phyloP scores from a whole-genome alignment of 2,329 filamentous ascomycete species.

The Aspergillus pseudoviridinutans region DNA sequence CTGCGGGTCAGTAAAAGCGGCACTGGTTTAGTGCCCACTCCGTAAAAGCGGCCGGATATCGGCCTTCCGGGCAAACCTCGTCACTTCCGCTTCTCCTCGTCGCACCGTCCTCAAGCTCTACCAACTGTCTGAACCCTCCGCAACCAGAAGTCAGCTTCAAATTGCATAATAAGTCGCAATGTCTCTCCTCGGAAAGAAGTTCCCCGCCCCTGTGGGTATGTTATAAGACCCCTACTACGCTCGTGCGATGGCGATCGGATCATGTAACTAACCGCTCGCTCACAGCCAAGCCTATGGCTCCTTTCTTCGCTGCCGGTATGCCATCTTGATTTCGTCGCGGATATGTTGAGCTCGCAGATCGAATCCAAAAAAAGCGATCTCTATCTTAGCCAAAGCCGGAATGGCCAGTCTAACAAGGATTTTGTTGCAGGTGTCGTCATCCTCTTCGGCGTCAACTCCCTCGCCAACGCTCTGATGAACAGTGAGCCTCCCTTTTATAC shows the following conservation, averaged over 20 bases:
- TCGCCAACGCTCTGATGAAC: conserved; percentile 70
- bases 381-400: background rate
- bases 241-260: conserved; percentile 8
- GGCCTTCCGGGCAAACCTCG: conserved; percentile 36
- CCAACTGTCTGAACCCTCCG: conserved; percentile 18
- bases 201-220: conserved; percentile 73
- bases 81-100: conserved; percentile 33
- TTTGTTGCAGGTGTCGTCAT: conserved; percentile 67
- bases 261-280: conserved; percentile 23
- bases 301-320: conserved; percentile 94
- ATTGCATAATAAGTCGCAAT: conserved; percentile 53
- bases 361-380: background rate
- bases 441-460: conserved; percentile 85
- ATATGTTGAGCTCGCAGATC: background rate
- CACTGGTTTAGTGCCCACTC: conserved; percentile 9
- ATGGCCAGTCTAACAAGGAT: conserved; percentile 22
- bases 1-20: conserved; percentile 29
- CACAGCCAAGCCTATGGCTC: conserved; percentile 82
- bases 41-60: conserved; percentile 24
- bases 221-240: conserved; percentile 23
- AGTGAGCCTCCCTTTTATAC: conserved; percentile 56
- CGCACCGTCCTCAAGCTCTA: conserved; percentile 25
- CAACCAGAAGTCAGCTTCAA: conserved; percentile 24
- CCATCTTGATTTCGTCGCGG: conserved; percentile 17
- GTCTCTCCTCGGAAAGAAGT: conserved; percentile 82